Base-by-base conservation (phyloP, 1,284 basidiomycete genomes). In the Laetiporus sulphureus region DNA sequence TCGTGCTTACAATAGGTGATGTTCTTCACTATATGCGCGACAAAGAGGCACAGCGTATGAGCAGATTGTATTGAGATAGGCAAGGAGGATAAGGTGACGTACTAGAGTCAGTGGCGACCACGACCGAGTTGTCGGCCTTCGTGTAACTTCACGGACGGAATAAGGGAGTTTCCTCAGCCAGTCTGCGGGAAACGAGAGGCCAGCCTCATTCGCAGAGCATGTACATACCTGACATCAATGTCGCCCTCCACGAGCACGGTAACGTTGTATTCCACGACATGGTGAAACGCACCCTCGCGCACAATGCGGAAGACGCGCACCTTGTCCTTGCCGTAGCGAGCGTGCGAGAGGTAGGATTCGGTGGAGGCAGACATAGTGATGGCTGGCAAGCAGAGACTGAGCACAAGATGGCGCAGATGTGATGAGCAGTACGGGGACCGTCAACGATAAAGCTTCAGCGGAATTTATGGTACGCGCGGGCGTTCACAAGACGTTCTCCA, bases 91-190 rank as follows among this genome's bases (percentile, higher is more conserved):
- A n/a, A n/a, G n/a, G n/a, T n/a, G n/a, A 67, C 86, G 54, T 53
- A 90, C 89, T 80, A 1, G 87, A 87, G 64, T 94, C 91, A 2
- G 91, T 95, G 7, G 91, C 83, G 2, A 94, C 88, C 5, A 94
- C 77, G 8, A 83, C 78, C 3, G 75, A 74, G 65, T 95, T 95
- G 58, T 93, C 86, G 1, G 86, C 87, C 53, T 89, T 49, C 4
- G 86, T 93, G 60, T 84, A 93, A 52, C 84, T 86, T 44, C 32
- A 23, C 12, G 15, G 20, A 21, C 11, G 3, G 7, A 33, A 33
- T 7, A 12, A 33, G 10, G 27, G 18, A 8, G 32, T 15, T 15
- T 16, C 13, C 15, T 7, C 32, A 33, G 32, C 32, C 8, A 33
- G 7, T 7, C 8, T 27, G 13, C 25, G 25, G 25, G 25, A 13